A percentile compares a stretch with the other conserved stretches of the same genome.
These are phyloP conservation scores for Truncatella angustata DNA, from an alignment of 2,329 filamentous ascomycete species.

Conservation along the genomic window DNA sequence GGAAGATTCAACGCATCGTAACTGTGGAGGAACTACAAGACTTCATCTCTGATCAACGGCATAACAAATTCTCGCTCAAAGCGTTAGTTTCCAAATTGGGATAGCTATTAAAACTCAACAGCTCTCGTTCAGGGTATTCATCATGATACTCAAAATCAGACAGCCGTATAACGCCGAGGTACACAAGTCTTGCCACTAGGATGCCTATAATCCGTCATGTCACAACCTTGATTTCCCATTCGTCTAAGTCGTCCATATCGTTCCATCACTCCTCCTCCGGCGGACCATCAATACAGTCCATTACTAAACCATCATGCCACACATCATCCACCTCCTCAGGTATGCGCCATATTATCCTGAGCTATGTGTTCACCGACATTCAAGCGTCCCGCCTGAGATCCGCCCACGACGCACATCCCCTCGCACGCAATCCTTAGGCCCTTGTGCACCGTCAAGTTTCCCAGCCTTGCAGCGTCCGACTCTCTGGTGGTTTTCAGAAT, in stretches of 20 bases:
- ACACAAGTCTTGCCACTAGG: not conserved
- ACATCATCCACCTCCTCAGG: not conserved
- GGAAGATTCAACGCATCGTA: no score
- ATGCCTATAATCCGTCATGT: not conserved
- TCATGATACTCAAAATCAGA: conserved; percentile 1
- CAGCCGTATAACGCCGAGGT: not conserved
- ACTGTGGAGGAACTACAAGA: no score
- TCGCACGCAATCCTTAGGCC: no score
- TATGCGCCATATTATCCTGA: not conserved
- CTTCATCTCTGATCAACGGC: no score
- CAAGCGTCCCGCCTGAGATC: not conserved
- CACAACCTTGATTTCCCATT: not conserved
- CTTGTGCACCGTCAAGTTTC: no score
- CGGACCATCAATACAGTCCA: not conserved
- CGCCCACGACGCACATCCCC: not conserved
- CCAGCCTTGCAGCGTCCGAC: no score
- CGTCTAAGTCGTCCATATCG: conserved; percentile 4
- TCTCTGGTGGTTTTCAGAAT: no score
- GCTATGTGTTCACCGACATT: not conserved
- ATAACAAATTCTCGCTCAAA: no score
- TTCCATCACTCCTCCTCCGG: not conserved
- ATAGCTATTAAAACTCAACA: not conserved
- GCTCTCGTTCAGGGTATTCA: conserved; percentile 1
- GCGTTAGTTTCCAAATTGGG: not conserved
- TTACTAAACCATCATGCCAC: not conserved